Base-by-base conservation (phyloP, 2,329 filamentous ascomycete genomes). In the Paramyrothecium sp. region DNA sequence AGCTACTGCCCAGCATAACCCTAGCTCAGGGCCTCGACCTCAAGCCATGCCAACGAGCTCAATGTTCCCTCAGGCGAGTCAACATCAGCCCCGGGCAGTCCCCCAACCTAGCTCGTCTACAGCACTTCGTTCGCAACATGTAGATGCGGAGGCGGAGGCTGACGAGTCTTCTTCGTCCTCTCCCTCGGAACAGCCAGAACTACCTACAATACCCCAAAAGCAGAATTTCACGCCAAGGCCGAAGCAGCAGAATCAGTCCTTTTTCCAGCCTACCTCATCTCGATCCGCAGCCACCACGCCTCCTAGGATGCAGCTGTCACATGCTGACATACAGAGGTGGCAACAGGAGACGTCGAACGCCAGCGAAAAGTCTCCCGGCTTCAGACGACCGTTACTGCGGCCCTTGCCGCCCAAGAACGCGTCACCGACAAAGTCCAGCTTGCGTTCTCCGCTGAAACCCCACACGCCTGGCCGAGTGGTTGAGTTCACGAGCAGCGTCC, bases 401-500 rank as follows among this genome's bases (percentile, higher is more conserved):
- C 78, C 80, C 2, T 71, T 79, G 3, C 82, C 82, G 13, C 74
- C 79, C 54, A 79, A 75, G 58, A 75, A 78, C n/a, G 77, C 78
- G 4, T 86, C 83, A 1, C 83, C 84, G 0, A 75, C 70, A 10
- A 87, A 86, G 65, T 86, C 84, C 1, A 82, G 77, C 61, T 69
- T 87, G 22, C 78, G 84, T 19, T 84, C 83, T 3, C 81, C 83
- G 0, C 66, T 83, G 19, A 87, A 86, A 63, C 78, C 81, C 3
- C 83, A 78, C 59, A 85, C 81, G 2, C 82, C 81, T 1, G 84
- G 84, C 4, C 78, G 81, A 0, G 80, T 86, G 1, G 84, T 87
- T 16, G 82, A 84, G 57, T 86, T 86, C 61, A 80, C 79, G 1
- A 80, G 77, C 67, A 81, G 75, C 65, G 78, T 78, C 1, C 67